Base-by-base conservation (phyloP, 176 grass and related monocot genomes). In the Puccinellia tenuiflora region DNA sequence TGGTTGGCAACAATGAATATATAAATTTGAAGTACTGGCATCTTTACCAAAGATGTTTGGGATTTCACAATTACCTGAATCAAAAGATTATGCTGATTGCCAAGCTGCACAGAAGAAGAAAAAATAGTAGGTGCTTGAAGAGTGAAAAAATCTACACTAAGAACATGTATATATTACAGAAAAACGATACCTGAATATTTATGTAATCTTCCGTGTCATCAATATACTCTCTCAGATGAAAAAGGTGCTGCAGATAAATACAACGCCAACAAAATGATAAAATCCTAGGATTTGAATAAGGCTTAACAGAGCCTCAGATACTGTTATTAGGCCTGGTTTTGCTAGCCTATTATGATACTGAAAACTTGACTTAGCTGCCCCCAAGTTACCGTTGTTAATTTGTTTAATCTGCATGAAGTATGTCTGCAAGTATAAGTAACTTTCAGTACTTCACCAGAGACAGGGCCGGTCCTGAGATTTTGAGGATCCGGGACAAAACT, bases 321-420 rank as follows among this genome's bases (percentile, higher is more conserved):
- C 37, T 37, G 8, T 33, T 9, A 75, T 38, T 17, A 57, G 47
- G 6, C 6, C 34, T 74, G 35, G 37, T 54, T 84, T 68, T 56
- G 48, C 1, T 30, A 55, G 33, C 35, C 54, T 10, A 75, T 48
- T 65, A 20, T 82, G 45, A 65, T 64, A 42, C 25, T 78, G 35
- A 51, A 73, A 68, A 80, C 20, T 86, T 55, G 28, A 61, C n/a
- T 62, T 68, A 75, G 76, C 40, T 61, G 20, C 5, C 3, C n/a
- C 25, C 4, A 59, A 98, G 89, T 90, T 88, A 99, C 97, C 38
- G 93, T 99, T 80, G 89, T 92, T 81, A 99, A 84, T 90, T 96
- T 99, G 81, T 99, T 99, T 59, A 94, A 99, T 94, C 92, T 99
- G 97, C 97, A 99, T 99, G 89, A 99, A 96, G 87, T 99, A 99